Base-by-base conservation (phyloP, 495 filamentous ascomycete genomes). In the Tuber borchii region DNA sequence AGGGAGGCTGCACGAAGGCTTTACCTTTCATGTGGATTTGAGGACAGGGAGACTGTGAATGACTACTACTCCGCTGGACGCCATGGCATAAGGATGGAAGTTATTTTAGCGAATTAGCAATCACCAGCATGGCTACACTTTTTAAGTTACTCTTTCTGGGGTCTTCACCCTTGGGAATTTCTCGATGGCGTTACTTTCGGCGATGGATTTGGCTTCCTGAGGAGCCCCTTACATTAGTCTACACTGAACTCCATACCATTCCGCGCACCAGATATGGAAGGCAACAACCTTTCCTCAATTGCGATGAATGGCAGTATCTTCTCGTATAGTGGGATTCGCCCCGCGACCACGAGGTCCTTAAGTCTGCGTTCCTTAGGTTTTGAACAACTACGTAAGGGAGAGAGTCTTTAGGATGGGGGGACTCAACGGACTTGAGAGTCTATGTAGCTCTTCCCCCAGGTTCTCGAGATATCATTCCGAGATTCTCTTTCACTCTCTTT, bases 1-100 rank as follows among this genome's bases (percentile, higher is more conserved):
- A 86, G 88, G 77, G 81, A 83, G 40, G 82, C 86, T 73, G 88
- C 89, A 8, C 83, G 87, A 71, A 81, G 81, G 69, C 74, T 91
- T 73, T 91, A 90, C 83, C 43, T 74, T 17, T 82, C 83, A 10
- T 84, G 80, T 81, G 88, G 86, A 72, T 91, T 90, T 79, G 79
- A 86, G 76, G 85, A 88, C 82, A 84, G 82, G 14, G 87, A 88
- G 72, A 82, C 84, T 73, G 85, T 89, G 72, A 79, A 84, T 73
- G 85, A 89, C 77, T 90, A 90, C 81, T 90, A 90, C 80, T 87
- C 86, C 61, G 84, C 84, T 80, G 88, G 88, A 69, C 84, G 89
- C 65, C 87, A 85, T 51, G 88, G 86, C 7, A 86, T 90, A 71
- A 86, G 83, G 78, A 90, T 90, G 88, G 83, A 85, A 74, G 82